A percentile compares a stretch with the other conserved stretches of the same genome.
Conservation (phyloP, 108 stramenopile genomes). For the Nitzschia palea region DNA sequence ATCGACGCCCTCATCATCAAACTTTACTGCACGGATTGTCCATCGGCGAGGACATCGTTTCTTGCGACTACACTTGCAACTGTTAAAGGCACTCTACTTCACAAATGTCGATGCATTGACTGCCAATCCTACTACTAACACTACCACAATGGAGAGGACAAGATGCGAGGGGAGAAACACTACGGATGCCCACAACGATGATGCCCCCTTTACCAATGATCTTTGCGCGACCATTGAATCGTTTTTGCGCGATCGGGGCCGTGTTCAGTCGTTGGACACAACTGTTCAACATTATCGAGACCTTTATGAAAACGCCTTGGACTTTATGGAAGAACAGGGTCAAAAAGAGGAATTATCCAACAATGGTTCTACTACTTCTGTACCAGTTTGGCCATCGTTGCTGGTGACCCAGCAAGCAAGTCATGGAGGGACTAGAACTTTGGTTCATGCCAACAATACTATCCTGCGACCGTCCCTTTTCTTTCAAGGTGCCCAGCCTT, state of each 20-base stretch:
- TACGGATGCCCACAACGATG: constrained; percentile 5
- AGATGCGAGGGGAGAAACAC: neutral
- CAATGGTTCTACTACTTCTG: neutral
- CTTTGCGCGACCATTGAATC: constrained; percentile 21
- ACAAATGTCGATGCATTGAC: neutral
- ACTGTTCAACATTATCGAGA: constrained; percentile 14
- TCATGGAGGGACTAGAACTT: neutral
- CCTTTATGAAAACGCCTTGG: constrained; percentile 20
- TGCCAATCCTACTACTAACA: too few species aligned
- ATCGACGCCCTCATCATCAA: too few species aligned
- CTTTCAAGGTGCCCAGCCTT: neutral
- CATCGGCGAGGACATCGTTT: constrained; percentile 18
- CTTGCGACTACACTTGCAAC: constrained; percentile 21
- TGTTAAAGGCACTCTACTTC: constrained; percentile 23
- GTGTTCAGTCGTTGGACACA: neutral
- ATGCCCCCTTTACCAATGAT: constrained; percentile 7
- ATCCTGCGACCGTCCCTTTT: neutral
- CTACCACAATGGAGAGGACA: too few species aligned
- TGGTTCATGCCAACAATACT: neutral
- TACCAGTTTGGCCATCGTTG: neutral
- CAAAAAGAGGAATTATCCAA: neutral
- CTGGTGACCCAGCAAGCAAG: neutral
- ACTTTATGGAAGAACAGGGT: constrained; percentile 13
- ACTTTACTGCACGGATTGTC: too few species aligned
- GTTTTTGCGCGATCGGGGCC: constrained; percentile 15